Evolutionary conservation across 257 asterid genomes (phyloP).

Genomic region (Fraxinus americana): DNA sequence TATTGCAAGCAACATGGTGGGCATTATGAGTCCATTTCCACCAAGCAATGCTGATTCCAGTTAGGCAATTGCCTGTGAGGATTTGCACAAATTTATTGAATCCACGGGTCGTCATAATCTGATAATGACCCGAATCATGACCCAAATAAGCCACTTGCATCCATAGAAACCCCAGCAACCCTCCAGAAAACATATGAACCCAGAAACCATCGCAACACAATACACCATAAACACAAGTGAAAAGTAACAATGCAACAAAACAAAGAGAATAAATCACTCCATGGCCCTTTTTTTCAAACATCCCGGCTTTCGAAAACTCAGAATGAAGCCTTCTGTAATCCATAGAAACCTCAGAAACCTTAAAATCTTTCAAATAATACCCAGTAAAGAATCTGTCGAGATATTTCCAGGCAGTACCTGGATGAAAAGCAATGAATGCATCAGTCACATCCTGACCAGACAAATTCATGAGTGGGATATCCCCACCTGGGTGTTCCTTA

Average conservation of each 20-base stretch:
- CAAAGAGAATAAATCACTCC: constrained; percentile 35
- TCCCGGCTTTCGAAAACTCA: constrained; percentile 38
- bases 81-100: constrained; percentile 64
- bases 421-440: constrained; percentile 57
- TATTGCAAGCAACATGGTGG: constrained; percentile 77
- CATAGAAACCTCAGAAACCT: constrained; percentile 45
- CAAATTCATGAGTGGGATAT: constrained; percentile 34
- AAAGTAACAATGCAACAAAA: constrained; percentile 25
- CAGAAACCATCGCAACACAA: constrained; percentile 26
- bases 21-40: constrained; percentile 98
- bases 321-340: constrained; percentile 42
- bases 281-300: constrained; percentile 52
- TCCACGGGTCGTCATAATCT: constrained; percentile 54
- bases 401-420: constrained; percentile 47
- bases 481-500: constrained; percentile 50
- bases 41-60: constrained; percentile 97
- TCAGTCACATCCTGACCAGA: constrained; percentile 57
- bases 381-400: constrained; percentile 46
- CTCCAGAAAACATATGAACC: constrained; percentile 43
- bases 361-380: constrained; percentile 38
- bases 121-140: constrained; percentile 91
- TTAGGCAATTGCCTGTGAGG: constrained; percentile 73
- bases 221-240: constrained; percentile 35
- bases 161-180: constrained; percentile 43
- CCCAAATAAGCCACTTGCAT: constrained; percentile 67